These are phyloP conservation scores for Juglanconis juglandina DNA, from an alignment of 2,329 filamentous ascomycete species.

Conservation along the genomic window DNA sequence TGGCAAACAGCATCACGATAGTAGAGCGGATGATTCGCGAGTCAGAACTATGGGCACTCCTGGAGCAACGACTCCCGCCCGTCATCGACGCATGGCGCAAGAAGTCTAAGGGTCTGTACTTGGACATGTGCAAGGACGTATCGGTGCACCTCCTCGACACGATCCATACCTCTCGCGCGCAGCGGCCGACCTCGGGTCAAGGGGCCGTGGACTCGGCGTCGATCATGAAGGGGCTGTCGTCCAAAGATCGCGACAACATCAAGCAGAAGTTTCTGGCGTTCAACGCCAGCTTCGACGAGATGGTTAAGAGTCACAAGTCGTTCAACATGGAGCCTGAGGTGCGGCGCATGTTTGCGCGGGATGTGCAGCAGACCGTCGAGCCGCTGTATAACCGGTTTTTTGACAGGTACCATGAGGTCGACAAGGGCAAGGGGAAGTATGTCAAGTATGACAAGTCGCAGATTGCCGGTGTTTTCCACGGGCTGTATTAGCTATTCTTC, in stretches of 20 bases:
- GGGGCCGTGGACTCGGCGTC: constrained; percentile 72
- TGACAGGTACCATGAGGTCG: constrained; percentile 95
- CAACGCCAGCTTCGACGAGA: constrained; percentile 85
- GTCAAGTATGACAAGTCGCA: constrained; percentile 92
- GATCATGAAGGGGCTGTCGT: constrained; percentile 77
- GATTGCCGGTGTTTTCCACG: constrained; percentile 64
- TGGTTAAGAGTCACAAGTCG: constrained; percentile 76
- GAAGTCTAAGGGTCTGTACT: constrained; percentile 75
- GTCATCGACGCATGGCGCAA: constrained; percentile 83
- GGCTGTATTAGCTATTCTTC: constrained; percentile 37
- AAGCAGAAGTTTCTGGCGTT: constrained; percentile 95
- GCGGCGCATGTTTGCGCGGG: constrained; percentile 70
- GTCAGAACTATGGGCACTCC: constrained; percentile 71
- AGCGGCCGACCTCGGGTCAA: constrained; percentile 69
- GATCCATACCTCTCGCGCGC: constrained; percentile 75
- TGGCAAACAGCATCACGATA: constrained; percentile 82
- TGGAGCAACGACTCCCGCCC: constrained; percentile 59
- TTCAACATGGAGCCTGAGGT: constrained; percentile 92
- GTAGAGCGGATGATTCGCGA: constrained; percentile 80
- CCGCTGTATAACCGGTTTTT: constrained; percentile 93
- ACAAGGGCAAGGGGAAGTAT: constrained; percentile 97
- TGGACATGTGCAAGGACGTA: constrained; percentile 84
- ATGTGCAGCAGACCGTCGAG: constrained; percentile 88
- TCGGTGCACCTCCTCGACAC: constrained; percentile 83
- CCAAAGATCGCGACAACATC: constrained; percentile 92